A percentile compares a stretch with the other conserved stretches of the same genome.
phyloP scores from a whole-genome alignment of 108 stramenopile species.

The Licmophora abbreviata region DNA sequence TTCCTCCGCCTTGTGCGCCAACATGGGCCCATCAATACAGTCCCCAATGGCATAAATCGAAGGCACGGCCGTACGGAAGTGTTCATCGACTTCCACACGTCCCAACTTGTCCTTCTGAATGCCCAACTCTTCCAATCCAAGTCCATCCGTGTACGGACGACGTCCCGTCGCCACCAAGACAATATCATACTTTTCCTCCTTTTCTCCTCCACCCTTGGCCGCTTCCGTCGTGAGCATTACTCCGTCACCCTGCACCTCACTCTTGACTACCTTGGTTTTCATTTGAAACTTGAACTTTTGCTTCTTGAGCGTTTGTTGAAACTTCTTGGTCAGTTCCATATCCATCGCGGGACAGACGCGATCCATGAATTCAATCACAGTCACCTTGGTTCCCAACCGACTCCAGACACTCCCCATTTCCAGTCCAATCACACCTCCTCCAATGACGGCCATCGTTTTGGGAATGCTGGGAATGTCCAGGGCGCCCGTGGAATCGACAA shows the following conservation, averaged over 20 bases:
- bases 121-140: constrained; percentile 93
- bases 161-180: constrained; percentile 98
- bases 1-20: constrained; percentile 99
- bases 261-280: constrained; percentile 91
- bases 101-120: constrained; percentile 93
- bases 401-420: constrained; percentile 99
- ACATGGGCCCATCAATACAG: constrained; percentile 99
- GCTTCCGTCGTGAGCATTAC: constrained; percentile 91
- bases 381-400: constrained; percentile 93
- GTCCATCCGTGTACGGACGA: constrained; percentile 95
- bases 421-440: constrained; percentile 98
- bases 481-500: constrained; percentile 98
- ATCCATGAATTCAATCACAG: constrained; percentile 98
- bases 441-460: constrained; percentile 90
- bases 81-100: constrained; percentile 94
- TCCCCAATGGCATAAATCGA: constrained; percentile 96
- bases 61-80: constrained; percentile 93
- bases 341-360: constrained; percentile 93
- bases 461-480: constrained; percentile 90
- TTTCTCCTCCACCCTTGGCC: constrained; percentile 73
- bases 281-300: constrained; percentile 97
- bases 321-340: constrained; percentile 91
- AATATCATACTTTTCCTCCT: constrained; percentile 75
- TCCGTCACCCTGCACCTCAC: constrained; percentile 77
- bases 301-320: constrained; percentile 94